Conservation (phyloP, 2,329 filamentous ascomycete genomes). For the Coniochaeta sp. region DNA sequence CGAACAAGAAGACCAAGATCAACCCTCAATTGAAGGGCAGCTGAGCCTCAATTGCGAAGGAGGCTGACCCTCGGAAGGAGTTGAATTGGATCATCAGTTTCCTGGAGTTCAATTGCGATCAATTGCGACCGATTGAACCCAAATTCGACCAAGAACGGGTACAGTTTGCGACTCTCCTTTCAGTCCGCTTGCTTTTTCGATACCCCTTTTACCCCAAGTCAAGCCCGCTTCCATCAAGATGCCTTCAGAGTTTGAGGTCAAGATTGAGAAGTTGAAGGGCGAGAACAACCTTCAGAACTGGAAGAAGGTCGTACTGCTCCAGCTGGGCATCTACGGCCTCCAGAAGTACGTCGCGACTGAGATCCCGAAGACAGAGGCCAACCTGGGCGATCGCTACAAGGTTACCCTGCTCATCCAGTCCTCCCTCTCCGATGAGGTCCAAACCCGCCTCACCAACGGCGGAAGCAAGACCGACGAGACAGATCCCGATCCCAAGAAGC, state of each 20-base stretch:
- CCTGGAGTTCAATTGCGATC: background rate
- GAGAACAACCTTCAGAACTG: background rate
- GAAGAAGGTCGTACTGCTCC: background rate
- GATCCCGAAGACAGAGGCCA: background rate
- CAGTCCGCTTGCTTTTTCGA: background rate
- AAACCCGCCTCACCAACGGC: background rate
- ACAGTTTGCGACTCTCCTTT: background rate
- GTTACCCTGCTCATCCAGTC: background rate
- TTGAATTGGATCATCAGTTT: too few relatives aligned
- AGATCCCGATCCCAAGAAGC: background rate
- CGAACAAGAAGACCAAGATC: too few relatives aligned
- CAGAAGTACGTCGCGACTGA: too few relatives aligned
- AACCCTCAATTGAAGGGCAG: too few relatives aligned
- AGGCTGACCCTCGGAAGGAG: too few relatives aligned
- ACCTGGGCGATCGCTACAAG: background rate
- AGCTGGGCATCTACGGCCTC: background rate
- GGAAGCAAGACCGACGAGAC: background rate
- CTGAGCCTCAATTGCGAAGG: too few relatives aligned
- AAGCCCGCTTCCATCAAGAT: too few relatives aligned
- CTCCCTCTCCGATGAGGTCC: background rate
- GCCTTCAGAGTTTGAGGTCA: background rate
- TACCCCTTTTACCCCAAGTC: too few relatives aligned
- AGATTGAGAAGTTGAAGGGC: background rate
- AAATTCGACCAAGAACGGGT: too few relatives aligned
- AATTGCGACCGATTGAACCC: background rate